These are phyloP conservation scores for Salix exigua DNA, from an alignment of 345 rosid genomes.

Conservation along the genomic window DNA sequence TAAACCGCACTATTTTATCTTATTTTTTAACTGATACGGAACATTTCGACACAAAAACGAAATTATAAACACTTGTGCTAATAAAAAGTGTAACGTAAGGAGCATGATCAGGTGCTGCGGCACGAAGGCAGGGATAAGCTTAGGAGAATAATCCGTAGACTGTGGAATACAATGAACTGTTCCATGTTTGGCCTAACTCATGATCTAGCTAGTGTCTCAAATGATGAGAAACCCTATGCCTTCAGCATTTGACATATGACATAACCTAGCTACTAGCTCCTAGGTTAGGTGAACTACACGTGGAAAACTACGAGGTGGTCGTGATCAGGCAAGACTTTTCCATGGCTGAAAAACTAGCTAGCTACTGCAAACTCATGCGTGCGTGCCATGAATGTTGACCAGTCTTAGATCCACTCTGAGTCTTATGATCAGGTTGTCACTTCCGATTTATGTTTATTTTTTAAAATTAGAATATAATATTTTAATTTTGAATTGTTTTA, in stretches of 20 bases:
- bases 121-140: background rate
- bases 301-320: slow-evolving; percentile 58
- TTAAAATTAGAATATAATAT: no score
- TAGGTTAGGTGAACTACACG: slow-evolving; percentile 74
- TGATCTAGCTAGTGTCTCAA: slow-evolving; percentile 18
- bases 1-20: rapidly evolving
- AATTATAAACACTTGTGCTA: no score
- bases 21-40: no score
- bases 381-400: slow-evolving; percentile 31
- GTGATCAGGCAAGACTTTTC: slow-evolving; percentile 34
- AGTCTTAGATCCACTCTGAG: slow-evolving; percentile 22
- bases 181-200: slow-evolving; percentile 49
- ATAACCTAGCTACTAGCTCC: slow-evolving; percentile 26
- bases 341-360: slow-evolving; percentile 22
- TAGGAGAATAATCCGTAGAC: slow-evolving; percentile 2
- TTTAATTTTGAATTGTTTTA: no score
- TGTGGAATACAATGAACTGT: slow-evolving; percentile 7
- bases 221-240: slow-evolving; percentile 35
- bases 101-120: background rate
- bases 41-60: no score
- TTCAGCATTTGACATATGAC: slow-evolving; percentile 47
- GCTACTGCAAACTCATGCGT: slow-evolving; percentile 14
- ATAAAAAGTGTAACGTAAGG: no score
- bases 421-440: background rate
- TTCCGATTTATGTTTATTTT: no score